phyloP scores from a whole-genome alignment of 1,284 basidiomycete species.

The Neotropicomus parvogracilis region DNA sequence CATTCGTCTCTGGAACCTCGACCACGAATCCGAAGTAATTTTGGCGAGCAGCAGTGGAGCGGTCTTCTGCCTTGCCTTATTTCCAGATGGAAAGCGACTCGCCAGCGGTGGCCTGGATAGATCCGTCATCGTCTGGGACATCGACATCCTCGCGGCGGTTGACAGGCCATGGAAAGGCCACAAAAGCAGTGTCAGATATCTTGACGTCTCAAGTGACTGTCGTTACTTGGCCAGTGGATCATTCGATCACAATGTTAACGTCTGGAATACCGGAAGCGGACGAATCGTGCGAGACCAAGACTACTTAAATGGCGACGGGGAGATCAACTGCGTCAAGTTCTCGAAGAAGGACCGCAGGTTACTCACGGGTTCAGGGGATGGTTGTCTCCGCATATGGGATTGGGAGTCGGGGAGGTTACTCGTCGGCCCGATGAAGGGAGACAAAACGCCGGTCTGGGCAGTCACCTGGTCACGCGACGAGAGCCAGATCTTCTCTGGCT shows the following conservation, averaged over 20 bases:
- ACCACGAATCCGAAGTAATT: slow-evolving; percentile 26
- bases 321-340: slow-evolving; percentile 32
- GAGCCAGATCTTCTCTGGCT: slow-evolving; percentile 26
- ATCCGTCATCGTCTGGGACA: slow-evolving; percentile 29
- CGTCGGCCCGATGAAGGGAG: slow-evolving; percentile 25
- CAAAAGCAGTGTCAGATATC: slow-evolving; percentile 28
- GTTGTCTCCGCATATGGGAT: slow-evolving; percentile 30
- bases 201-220: slow-evolving; percentile 30
- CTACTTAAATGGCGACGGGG: slow-evolving; percentile 22
- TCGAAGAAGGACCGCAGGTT: slow-evolving; percentile 23
- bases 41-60: slow-evolving; percentile 22
- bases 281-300: slow-evolving; percentile 23
- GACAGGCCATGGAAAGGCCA: slow-evolving; percentile 27
- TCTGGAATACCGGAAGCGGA: slow-evolving; percentile 30
- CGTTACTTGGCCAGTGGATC: slow-evolving; percentile 31
- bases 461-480: slow-evolving; percentile 32
- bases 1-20: slow-evolving; percentile 31
- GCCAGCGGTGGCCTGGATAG: slow-evolving; percentile 33
- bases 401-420: slow-evolving; percentile 25
- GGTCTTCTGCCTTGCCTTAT: slow-evolving; percentile 28
- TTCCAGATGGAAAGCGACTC: slow-evolving; percentile 28
- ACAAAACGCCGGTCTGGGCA: slow-evolving; percentile 26
- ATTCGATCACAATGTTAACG: slow-evolving; percentile 32
- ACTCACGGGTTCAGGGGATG: slow-evolving; percentile 31
- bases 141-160: slow-evolving; percentile 19